These are phyloP conservation scores for Juglanconis oblonga DNA, from an alignment of 2,329 filamentous ascomycete species.

Conservation along the genomic window DNA sequence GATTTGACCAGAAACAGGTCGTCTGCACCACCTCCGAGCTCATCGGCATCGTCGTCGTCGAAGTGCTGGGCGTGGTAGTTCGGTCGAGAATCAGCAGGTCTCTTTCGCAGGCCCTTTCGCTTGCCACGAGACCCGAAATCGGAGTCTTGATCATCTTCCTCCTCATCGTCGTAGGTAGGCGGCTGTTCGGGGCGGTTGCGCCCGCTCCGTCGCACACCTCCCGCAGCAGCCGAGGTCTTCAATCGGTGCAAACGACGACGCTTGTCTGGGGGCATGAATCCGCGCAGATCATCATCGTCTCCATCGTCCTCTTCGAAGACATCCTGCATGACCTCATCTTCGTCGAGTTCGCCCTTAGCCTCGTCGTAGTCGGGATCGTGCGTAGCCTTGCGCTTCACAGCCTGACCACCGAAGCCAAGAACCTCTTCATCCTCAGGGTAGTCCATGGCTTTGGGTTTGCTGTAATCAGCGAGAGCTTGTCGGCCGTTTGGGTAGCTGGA, in stretches of 20 bases:
- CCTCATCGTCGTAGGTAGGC: not conserved
- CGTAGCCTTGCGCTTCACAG: slow-evolving; percentile 18
- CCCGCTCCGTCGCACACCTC: slow-evolving; percentile 1
- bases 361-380: slow-evolving; percentile 31
- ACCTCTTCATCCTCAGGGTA: slow-evolving; percentile 6
- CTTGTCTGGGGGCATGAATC: slow-evolving; percentile 7
- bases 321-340: slow-evolving; percentile 19
- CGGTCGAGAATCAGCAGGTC: not conserved
- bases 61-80: not conserved
- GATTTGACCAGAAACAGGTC: slow-evolving; percentile 23
- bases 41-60: slow-evolving; percentile 13
- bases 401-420: slow-evolving; percentile 7
- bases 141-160: not conserved
- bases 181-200: not conserved
- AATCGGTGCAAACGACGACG: slow-evolving; percentile 4
- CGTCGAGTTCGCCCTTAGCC: slow-evolving; percentile 15
- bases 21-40: slow-evolving; percentile 14
- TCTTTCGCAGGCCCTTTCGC: slow-evolving; percentile 4
- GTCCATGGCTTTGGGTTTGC: slow-evolving; percentile 18
- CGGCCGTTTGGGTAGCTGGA: slow-evolving; percentile 23
- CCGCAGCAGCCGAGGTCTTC: not conserved
- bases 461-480: slow-evolving; percentile 22
- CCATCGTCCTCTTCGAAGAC: slow-evolving; percentile 8
- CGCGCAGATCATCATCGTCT: slow-evolving; percentile 11
- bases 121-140: not conserved